Evolutionary conservation across 2,329 filamentous ascomycete species (phyloP).

Genomic region (Monosporascus cannonballus): DNA sequence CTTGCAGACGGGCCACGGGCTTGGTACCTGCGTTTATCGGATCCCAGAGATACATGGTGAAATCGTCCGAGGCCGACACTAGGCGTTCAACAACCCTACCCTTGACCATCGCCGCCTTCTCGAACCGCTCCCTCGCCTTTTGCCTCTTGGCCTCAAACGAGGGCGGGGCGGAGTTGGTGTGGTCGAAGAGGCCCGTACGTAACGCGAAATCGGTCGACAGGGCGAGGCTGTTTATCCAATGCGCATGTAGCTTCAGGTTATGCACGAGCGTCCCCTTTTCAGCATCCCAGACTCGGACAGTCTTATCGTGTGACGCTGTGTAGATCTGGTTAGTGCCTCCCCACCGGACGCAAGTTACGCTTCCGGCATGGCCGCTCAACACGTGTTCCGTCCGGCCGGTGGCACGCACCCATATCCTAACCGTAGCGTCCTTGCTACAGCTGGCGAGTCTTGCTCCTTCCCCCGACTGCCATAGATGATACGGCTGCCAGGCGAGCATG

Average conservation of each 20-base stretch:
- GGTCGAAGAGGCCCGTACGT: conserved; percentile 80
- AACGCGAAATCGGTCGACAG: conserved; percentile 89
- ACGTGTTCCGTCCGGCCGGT: conserved; percentile 74
- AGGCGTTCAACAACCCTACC: conserved; percentile 76
- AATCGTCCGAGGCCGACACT: conserved; percentile 89
- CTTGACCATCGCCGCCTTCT: conserved; percentile 73
- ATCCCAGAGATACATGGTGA: conserved; percentile 95
- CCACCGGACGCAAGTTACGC: conserved; percentile 89
- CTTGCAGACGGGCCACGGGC: conserved; percentile 80
- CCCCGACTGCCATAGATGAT: conserved; percentile 64
- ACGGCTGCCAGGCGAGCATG: conserved; percentile 87
- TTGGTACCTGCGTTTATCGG: conserved; percentile 68
- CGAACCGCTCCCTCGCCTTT: conserved; percentile 76
- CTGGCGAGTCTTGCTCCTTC: conserved; percentile 77
- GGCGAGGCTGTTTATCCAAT: conserved; percentile 94
- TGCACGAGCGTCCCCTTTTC: conserved; percentile 73
- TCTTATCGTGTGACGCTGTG: conserved; percentile 85
- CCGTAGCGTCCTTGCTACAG: conserved; percentile 82
- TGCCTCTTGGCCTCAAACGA: conserved; percentile 64
- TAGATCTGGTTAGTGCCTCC: conserved; percentile 84
- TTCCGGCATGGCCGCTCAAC: conserved; percentile 81
- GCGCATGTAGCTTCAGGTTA: conserved; percentile 74
- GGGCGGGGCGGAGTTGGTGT: conserved; percentile 61
- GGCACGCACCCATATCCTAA: conserved; percentile 80
- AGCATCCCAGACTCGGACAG: conserved; percentile 84